Evolutionary conservation across 805 yeast genomes (phyloP), one percentile per base, ranked within the genome.

Genomic region (Priceomyces haplophilus): DNA sequence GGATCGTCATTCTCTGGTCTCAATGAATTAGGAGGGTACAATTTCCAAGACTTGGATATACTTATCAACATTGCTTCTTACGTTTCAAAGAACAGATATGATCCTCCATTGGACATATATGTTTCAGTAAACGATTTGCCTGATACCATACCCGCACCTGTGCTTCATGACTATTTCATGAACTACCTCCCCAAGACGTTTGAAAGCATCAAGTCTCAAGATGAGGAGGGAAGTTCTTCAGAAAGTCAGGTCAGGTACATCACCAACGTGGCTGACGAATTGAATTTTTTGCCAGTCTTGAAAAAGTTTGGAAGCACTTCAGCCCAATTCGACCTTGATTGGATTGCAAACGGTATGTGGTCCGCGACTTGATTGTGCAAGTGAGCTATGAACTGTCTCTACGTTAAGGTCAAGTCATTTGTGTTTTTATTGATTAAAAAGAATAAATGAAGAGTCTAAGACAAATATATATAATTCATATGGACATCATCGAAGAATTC

Each of bases 31-130:
- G 72, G 70, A n/a, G 72, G 70, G 1, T 54, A 49, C 47, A 67
- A 67, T 43, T 68, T 68, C 55, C 71, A 66, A 42, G 74, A 68
- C 46, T 56, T 65, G 44, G 69, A 63, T 45, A 46, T 67, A 10
- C 55, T 69, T 42, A 47, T 69, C 34, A 48, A 52, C 7, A 44
- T 57, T 2, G 72, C 72, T 4, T 49, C 58, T 29, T 46, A 53
- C 36, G 59, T 64, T 17, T 64, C 64, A 5, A 51, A 47, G 29
- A 49, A 57, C 16, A 47, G 59, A 31, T 39, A 49, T 8, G 15
- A 34, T 7, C 41, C 43, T 19, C 40, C 48, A 11, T 37, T 35
- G 4, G 36, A 49, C 1, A 46, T 64, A 16, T 58, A 45, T 40
- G 62, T 64, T 12, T 47, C 67, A 1, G 48, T 48, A 3, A 62